Evolutionary conservation across 805 yeast species (phyloP), one percentile per base, ranked within the genome.

Genomic region (Saturnispora halmiae): DNA sequence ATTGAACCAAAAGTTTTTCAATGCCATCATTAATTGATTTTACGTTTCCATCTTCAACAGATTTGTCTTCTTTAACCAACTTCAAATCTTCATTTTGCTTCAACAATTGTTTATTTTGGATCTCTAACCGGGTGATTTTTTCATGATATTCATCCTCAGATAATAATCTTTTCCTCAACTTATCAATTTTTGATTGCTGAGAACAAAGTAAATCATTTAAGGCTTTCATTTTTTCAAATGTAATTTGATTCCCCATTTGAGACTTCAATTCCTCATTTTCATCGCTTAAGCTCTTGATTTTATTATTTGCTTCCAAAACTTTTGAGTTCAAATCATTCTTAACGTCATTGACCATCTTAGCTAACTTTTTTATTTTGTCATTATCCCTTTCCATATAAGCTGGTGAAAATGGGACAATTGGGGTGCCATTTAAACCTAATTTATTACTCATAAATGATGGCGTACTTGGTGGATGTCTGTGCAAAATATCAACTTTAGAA

Each of bases 271-370:
- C 50, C 11, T 42, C 41, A 31, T 50, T 55, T 42, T 67, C 65
- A 11, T 42, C 22, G 44, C 78, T 83, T 27, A 82, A 60, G 16
- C 52, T 51, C 18, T 57, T 58, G 18, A 81, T 76, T 42, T 70
- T 70, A 15, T 67, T 67, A 48, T 77, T 72, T 0, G 87, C 88
- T 37, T 65, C 61, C 37, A 63, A 66, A 46, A 81, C 78, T 47
- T 76, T 79, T 4, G 59, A 58, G 42, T 66, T 67, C 46, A 75
- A 70, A 32, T 67, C 67, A 3, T 48, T 16, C 46, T 66, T 71
- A 40, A 74, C 51, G 10, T 56, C 53, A 20, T 44, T 49, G n/a
- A 60, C 42, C 55, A 54, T 53, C 13, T 37, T 39, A 4, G 52
- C 46, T 51, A 58, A 52, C 18, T 42, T 47, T 22, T 49, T 50